Conservation (phyloP, 257 asterid species). For the Lycium ferocissimum region DNA sequence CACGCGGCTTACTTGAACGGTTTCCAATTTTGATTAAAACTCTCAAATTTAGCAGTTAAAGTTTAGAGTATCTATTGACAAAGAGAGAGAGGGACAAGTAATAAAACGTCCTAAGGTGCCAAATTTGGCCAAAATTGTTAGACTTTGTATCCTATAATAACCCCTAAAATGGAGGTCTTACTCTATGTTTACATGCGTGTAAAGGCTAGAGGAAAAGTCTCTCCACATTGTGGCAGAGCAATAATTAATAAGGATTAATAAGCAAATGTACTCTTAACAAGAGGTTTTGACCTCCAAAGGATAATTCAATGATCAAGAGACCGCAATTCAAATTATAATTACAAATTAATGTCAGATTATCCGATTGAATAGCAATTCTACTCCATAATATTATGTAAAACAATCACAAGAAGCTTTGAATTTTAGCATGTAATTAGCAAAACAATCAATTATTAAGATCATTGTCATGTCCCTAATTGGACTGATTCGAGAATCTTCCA, state of each 20-base stretch:
- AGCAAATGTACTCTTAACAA: conserved; percentile 7
- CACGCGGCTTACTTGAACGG: no score
- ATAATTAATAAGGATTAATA: not conserved
- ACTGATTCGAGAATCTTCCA: not conserved
- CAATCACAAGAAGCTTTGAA: not conserved
- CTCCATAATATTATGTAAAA: no score
- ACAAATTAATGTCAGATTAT: not conserved
- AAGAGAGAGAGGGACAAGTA: not conserved
- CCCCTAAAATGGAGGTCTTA: no score
- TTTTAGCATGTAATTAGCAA: not conserved
- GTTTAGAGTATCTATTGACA: not conserved
- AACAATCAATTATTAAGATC: not conserved
- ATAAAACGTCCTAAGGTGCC: not conserved
- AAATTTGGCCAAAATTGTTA: not conserved
- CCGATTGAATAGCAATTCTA: not conserved
- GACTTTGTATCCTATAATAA: no score
- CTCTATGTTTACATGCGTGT: not conserved
- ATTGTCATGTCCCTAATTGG: not conserved
- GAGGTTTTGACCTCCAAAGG: not conserved
- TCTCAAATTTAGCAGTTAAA: not conserved
- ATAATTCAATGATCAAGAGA: not conserved
- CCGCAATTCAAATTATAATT: not conserved
- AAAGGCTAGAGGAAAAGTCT: not conserved
- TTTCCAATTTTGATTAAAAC: not conserved
- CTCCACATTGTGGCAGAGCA: not conserved